A percentile compares a stretch with the other conserved stretches of the same genome.
These are phyloP conservation scores for Sanghuangporus baumii DNA, from an alignment of 1,284 basidiomycete species.

Conservation along the genomic window DNA sequence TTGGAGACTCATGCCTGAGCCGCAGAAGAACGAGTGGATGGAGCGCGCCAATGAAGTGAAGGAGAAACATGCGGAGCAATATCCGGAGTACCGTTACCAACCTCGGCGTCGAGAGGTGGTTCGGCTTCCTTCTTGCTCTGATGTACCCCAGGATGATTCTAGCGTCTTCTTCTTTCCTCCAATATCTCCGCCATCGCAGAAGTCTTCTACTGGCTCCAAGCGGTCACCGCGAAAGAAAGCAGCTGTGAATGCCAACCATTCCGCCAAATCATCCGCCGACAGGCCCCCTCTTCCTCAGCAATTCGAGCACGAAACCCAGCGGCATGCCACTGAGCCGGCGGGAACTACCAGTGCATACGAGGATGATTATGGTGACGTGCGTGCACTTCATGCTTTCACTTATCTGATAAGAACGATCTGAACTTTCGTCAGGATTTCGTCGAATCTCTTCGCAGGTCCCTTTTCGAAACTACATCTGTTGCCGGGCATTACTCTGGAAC, in stretches of 20 bases:
- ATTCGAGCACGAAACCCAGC: not conserved
- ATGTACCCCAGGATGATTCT: not conserved
- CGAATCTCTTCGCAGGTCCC: too few relatives aligned
- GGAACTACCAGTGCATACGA: too few relatives aligned
- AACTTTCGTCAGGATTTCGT: too few relatives aligned
- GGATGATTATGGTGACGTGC: too few relatives aligned
- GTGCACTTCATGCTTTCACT: too few relatives aligned
- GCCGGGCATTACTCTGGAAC: not conserved
- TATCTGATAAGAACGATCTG: too few relatives aligned
- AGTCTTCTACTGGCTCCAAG: not conserved
- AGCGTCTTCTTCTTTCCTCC: not conserved
- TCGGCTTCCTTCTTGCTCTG: not conserved
- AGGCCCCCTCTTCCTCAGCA: not conserved
- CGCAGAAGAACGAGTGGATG: conserved; percentile 45
- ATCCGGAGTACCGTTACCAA: conserved; percentile 52
- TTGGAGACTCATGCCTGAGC: conserved; percentile 46
- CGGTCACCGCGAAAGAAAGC: not conserved
- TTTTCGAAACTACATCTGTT: too few relatives aligned
- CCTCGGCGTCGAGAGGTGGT: conserved; percentile 37
- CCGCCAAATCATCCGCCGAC: not conserved
- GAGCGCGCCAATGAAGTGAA: conserved; percentile 54
- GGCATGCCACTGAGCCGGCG: too few relatives aligned
- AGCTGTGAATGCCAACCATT: not conserved
- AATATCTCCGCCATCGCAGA: not conserved
- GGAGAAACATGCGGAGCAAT: conserved; percentile 44